Conservation (phyloP, 2,329 filamentous ascomycete genomes). For the Fusarium buxicola region DNA sequence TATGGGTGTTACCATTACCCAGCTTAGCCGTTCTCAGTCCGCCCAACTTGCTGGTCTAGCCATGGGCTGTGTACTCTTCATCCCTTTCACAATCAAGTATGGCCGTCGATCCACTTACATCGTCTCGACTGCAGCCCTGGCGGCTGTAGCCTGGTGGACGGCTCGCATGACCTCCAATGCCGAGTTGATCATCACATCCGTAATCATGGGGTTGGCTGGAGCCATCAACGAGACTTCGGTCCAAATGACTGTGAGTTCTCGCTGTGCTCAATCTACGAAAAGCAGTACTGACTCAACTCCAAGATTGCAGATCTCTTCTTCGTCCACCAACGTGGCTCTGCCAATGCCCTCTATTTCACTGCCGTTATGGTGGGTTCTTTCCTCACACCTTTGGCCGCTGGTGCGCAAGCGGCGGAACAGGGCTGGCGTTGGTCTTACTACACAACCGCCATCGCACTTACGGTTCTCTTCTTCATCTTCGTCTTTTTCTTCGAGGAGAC, state of each 20-base stretch:
- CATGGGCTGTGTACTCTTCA: slow-evolving; percentile 50
- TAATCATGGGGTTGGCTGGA: slow-evolving; percentile 51
- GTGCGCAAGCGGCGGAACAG: slow-evolving; percentile 31
- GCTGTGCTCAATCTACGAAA: accelerated
- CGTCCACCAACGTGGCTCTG: slow-evolving; percentile 48
- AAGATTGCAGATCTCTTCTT: slow-evolving; percentile 51
- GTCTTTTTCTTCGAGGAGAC: slow-evolving; percentile 46
- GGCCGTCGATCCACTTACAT: slow-evolving; percentile 50
- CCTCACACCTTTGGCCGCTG: slow-evolving; percentile 49
- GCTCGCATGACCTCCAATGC: slow-evolving; percentile 33
- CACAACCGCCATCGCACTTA: slow-evolving; percentile 39
- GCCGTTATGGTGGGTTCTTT: slow-evolving; percentile 48
- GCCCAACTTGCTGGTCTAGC: slow-evolving; percentile 49
- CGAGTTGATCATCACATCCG: slow-evolving; percentile 43
- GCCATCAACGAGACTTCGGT: slow-evolving; percentile 55
- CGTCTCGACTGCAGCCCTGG: slow-evolving; percentile 41
- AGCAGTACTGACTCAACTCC: background rate
- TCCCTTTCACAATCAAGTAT: slow-evolving; percentile 51
- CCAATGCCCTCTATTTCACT: slow-evolving; percentile 49
- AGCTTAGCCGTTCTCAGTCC: slow-evolving; percentile 46
- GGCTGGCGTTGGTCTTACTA: slow-evolving; percentile 47
- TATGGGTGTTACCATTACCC: slow-evolving; percentile 40
- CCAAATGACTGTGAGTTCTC: slow-evolving; percentile 51
- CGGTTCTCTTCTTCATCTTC: slow-evolving; percentile 40
- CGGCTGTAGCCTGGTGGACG: slow-evolving; percentile 40